Base-by-base conservation (phyloP, 495 filamentous ascomycete genomes). In the Lasiosphaeria ovina region DNA sequence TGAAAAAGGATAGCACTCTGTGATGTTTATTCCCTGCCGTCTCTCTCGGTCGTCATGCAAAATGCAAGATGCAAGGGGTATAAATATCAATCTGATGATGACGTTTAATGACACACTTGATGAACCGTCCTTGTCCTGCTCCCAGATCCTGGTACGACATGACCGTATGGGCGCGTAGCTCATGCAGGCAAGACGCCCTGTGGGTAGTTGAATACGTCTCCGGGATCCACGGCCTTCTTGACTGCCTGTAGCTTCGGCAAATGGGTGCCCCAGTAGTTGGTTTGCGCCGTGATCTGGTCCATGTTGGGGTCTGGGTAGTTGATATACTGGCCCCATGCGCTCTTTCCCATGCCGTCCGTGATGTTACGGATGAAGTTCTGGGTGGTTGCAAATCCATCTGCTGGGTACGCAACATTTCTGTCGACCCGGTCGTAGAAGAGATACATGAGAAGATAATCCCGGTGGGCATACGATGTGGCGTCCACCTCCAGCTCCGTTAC, bases 171-270 rank as follows among this genome's bases (percentile, higher is more conserved):
- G 16, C 2, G 24, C 24, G 24, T 8, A 17, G 6, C 49, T 31
- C 17, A 51, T 51, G 36, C 54, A 9, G 72, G 70, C 31, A 68
- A 2, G n/a, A 74, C 24, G 24, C 68, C 66, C 62, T 74, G 70
- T 3, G 84, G 83, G 63, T 86, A 87, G 55, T 85, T 80, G 50
- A 88, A 87, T 17, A 87, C 48, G 70, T 87, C 79, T 0, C 73
- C 60, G 1, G 85, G 84, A 63, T 89, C 85, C 16, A 85, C 64
- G 0, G 60, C 66, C 1, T 74, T 72, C 76, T 89, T 89, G 48
- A 89, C 78, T n/a, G 67, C 57, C 67, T 81, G 69, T 24, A 89
- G 66, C 52, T 72, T 74, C 3, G 69, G 69, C n/a, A 86, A 71
- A 59, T 87, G 85, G 1, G 61, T 54, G 0, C 79, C 81, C 81